phyloP scores from a whole-genome alignment of 148 eudicot genomes.

The Spergularia marina region DNA sequence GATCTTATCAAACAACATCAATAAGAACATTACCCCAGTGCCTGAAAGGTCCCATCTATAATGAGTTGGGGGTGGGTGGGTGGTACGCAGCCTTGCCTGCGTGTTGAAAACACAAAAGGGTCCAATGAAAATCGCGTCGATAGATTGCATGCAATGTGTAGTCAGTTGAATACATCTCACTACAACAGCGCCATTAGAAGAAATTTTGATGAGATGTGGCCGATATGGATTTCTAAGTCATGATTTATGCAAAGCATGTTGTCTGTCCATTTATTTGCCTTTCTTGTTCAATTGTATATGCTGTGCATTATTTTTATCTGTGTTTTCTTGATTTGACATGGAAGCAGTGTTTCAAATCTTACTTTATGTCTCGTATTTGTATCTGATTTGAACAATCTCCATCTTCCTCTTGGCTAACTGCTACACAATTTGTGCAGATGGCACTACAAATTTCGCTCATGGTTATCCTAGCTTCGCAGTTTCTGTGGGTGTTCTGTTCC shows the following conservation, averaged over 20 bases:
- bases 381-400: constrained; percentile 1
- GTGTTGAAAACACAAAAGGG: no score
- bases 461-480: constrained; percentile 97
- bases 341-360: constrained; percentile 7
- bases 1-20: no score
- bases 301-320: neutral
- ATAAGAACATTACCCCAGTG: no score
- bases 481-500: constrained; percentile 84
- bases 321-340: neutral
- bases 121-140: no score
- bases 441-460: constrained; percentile 97
- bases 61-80: no score
- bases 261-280: neutral
- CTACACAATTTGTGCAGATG: constrained; percentile 48
- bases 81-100: no score
- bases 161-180: no score
- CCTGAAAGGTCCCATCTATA: no score
- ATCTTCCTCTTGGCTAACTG: constrained; percentile 7
- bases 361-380: neutral
- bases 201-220: no score
- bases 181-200: no score
- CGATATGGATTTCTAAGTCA: neutral
- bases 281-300: neutral
- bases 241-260: neutral
- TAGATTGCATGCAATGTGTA: no score